Conservation (phyloP, 2,329 filamentous ascomycete genomes). For the Cadophora luteo-olivacea region DNA sequence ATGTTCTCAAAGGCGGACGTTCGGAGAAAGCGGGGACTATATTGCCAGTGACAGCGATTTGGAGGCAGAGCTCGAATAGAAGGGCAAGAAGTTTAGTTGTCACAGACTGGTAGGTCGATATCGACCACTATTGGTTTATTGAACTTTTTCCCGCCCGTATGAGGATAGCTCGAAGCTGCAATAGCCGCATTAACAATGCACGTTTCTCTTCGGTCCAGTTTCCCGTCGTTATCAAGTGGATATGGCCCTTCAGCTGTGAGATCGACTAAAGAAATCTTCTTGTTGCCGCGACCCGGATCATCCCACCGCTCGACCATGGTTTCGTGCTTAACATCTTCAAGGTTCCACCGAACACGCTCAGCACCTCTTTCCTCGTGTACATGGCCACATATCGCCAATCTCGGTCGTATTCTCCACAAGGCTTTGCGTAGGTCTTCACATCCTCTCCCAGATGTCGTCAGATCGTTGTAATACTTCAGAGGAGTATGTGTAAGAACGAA, state of each 20-base stretch:
- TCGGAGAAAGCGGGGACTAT: too few species aligned
- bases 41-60: too few species aligned
- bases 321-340: conserved; percentile 51
- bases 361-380: conserved; percentile 72
- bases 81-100: conserved; percentile 2
- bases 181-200: conserved; percentile 83
- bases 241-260: conserved; percentile 55
- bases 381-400: conserved; percentile 73
- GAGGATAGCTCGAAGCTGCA: conserved; percentile 71
- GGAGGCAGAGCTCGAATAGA: not conserved
- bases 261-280: conserved; percentile 69
- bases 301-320: conserved; percentile 59
- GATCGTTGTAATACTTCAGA: conserved; percentile 64
- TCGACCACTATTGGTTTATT: conserved; percentile 88
- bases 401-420: conserved; percentile 67
- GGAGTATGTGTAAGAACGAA: conserved; percentile 77
- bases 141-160: conserved; percentile 67
- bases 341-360: conserved; percentile 67
- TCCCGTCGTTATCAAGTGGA: conserved; percentile 55
- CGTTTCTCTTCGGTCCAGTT: conserved; percentile 61
- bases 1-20: too few species aligned
- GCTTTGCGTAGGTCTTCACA: conserved; percentile 65
- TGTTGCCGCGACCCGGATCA: conserved; percentile 62
- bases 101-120: conserved; percentile 70
- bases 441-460: conserved; percentile 53